Percentiles rank a stretch among this genome's conserved stretches.
phyloP scores from a whole-genome alignment of 192 early-diverging fungal genomes.

The Entrophospora sp. region DNA sequence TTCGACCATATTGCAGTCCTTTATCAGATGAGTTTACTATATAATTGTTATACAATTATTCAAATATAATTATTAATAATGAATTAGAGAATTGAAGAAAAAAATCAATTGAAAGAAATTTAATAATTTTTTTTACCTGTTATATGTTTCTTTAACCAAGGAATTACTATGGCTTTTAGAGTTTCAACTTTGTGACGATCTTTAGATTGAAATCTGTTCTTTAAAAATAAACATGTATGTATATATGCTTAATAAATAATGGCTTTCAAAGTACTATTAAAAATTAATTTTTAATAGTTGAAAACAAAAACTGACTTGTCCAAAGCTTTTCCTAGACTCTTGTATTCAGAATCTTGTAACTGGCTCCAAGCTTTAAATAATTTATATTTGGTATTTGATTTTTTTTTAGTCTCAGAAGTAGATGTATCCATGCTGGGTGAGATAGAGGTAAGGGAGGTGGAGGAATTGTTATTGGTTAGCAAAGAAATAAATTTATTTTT shows the following conservation, averaged over 20 bases:
- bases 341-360: conserved; percentile 15
- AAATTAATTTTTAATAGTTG: neutral
- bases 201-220: conserved; percentile 16
- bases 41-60: neutral
- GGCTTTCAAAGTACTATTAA: neutral
- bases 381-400: neutral
- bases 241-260: neutral
- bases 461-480: no score
- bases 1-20: neutral
- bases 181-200: conserved; percentile 16
- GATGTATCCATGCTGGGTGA: neutral
- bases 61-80: neutral
- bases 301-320: neutral
- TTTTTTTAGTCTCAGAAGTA: no score
- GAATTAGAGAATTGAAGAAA: neutral
- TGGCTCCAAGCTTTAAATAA: conserved; percentile 12
- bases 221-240: neutral
- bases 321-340: conserved; percentile 10
- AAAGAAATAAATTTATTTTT: no score
- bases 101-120: neutral
- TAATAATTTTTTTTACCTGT: neutral
- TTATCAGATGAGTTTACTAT: neutral
- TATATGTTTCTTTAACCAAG: conserved; percentile 15
- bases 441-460: no score
- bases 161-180: conserved; percentile 2